Conservation (phyloP, 495 filamentous ascomycete species). For the Evansstolkia leycettana region DNA sequence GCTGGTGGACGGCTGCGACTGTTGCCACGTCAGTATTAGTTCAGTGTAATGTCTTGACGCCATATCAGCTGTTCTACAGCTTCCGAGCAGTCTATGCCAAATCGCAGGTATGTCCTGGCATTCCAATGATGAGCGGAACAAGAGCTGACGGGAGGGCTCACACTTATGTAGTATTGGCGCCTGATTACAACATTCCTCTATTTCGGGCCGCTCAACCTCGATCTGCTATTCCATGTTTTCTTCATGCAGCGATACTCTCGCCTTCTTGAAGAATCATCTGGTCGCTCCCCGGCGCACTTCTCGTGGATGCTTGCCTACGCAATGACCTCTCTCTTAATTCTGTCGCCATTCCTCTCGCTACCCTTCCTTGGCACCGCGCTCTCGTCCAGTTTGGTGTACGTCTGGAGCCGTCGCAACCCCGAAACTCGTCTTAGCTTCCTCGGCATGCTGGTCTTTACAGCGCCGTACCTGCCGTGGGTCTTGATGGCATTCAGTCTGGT, state of each 20-base stretch:
- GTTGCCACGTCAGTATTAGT: constrained; percentile 81
- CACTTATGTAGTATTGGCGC: constrained; percentile 84
- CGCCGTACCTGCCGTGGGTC: constrained; percentile 94
- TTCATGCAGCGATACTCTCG: constrained; percentile 96
- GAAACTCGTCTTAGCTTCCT: constrained; percentile 84
- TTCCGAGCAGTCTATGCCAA: constrained; percentile 83
- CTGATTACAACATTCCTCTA: constrained; percentile 91
- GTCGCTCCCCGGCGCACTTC: constrained; percentile 81
- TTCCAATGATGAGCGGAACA: neutral
- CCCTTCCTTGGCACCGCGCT: constrained; percentile 86
- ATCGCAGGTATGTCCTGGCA: constrained; percentile 50
- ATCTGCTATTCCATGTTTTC: constrained; percentile 97
- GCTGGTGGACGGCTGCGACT: constrained; percentile 92
- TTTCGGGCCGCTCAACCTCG: constrained; percentile 87
- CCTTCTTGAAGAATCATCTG: constrained; percentile 86
- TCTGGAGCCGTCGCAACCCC: constrained; percentile 93
- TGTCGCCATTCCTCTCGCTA: constrained; percentile 75
- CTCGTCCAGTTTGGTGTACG: constrained; percentile 88
- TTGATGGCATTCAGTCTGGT: constrained; percentile 81
- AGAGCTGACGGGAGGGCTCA: constrained; percentile 13
- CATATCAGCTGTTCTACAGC: constrained; percentile 95
- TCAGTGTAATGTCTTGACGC: constrained; percentile 81
- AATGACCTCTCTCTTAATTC: constrained; percentile 56
- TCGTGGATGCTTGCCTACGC: constrained; percentile 87
- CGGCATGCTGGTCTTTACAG: constrained; percentile 79